These are phyloP conservation scores for Taphrina flavorubra DNA, from an alignment of 1,139 yeast genomes.

Conservation along the genomic window DNA sequence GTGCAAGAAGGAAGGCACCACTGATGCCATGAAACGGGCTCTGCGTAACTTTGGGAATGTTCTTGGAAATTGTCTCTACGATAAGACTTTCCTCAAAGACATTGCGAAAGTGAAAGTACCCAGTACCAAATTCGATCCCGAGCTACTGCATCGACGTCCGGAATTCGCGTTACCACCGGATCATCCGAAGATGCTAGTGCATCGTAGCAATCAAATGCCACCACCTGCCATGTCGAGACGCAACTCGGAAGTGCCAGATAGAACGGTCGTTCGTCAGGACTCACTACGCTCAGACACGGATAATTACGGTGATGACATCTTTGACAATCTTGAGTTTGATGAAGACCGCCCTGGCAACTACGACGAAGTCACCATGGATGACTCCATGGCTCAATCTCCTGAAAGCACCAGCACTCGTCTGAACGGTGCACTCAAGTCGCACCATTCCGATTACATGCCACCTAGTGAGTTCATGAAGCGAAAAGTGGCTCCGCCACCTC, in stretches of 20 bases:
- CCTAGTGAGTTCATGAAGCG: slow-evolving; percentile 28
- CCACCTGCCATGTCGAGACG: slow-evolving; percentile 21
- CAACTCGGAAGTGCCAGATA: slow-evolving; percentile 1
- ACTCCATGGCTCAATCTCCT: slow-evolving; percentile 13
- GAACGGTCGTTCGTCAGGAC: slow-evolving; percentile 11
- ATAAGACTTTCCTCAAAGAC: slow-evolving; percentile 60
- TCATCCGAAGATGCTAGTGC: slow-evolving; percentile 23
- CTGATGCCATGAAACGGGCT: slow-evolving; percentile 78
- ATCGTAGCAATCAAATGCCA: slow-evolving; percentile 8
- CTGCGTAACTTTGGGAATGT: slow-evolving; percentile 78
- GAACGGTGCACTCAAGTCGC: not conserved
- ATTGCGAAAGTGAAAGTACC: slow-evolving; percentile 56
- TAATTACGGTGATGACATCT: slow-evolving; percentile 25
- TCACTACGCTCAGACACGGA: slow-evolving; percentile 18
- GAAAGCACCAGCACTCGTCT: not conserved
- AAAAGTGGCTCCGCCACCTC: not conserved
- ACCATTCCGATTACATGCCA: slow-evolving; percentile 12
- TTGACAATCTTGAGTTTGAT: slow-evolving; percentile 29
- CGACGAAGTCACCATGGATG: slow-evolving; percentile 30
- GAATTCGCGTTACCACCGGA: slow-evolving; percentile 29
- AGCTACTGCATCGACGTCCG: slow-evolving; percentile 34
- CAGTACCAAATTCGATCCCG: slow-evolving; percentile 28
- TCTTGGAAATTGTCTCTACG: slow-evolving; percentile 77
- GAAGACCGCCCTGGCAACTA: slow-evolving; percentile 34
- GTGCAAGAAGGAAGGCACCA: slow-evolving; percentile 74